Evolutionary conservation across 257 asterid genomes (phyloP), one percentile per base, ranked within the genome.

Genomic region (Gentiana straminea): DNA sequence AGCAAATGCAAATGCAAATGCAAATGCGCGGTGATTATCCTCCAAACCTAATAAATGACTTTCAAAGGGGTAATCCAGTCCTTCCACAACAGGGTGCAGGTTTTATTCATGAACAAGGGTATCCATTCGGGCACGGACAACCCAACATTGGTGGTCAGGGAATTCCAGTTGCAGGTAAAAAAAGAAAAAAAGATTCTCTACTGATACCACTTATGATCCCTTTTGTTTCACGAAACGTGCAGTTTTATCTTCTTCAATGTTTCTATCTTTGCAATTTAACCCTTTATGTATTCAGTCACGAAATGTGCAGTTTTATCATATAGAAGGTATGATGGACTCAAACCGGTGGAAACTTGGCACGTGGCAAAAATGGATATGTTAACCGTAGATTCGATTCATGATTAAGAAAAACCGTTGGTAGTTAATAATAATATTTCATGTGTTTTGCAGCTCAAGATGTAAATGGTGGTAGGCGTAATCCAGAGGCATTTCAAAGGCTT

Each of bases 401-500:
- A 39, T 13, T 24, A 12, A 34, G 37, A 38, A 41, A 13, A 3
- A 43, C 13, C 52, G 2, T n/a, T 12, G 10, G 11, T 64, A 24
- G 24, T 15, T 52, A 35, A 0, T 55, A 51, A 34, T 56, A 33
- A 35, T 38, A 1, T 43, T 12, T 33, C n/a, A 3, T 56, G 38
- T 60, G 57, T 34, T 41, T 41, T 4, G 46, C 52, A 73, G 82
- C 70, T 53, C 62, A 65, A 33, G 70, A 73, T 38, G 45, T 55
- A 54, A 63, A 68, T 57, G 49, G 61, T 49, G 79, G 65, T 58
- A 73, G 69, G 63, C 74, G 72, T 68, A 73, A 83, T 53, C 85
- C 90, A 0, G 95, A 81, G 47, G 91, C 92, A 36, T 67, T 86
- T 70, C 94, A 80, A 58, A 89, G 86, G 84, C 80, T 86, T 57